Evolutionary conservation across 192 early-diverging fungal species (phyloP).

Genomic region (Umbelopsis ramanniana): DNA sequence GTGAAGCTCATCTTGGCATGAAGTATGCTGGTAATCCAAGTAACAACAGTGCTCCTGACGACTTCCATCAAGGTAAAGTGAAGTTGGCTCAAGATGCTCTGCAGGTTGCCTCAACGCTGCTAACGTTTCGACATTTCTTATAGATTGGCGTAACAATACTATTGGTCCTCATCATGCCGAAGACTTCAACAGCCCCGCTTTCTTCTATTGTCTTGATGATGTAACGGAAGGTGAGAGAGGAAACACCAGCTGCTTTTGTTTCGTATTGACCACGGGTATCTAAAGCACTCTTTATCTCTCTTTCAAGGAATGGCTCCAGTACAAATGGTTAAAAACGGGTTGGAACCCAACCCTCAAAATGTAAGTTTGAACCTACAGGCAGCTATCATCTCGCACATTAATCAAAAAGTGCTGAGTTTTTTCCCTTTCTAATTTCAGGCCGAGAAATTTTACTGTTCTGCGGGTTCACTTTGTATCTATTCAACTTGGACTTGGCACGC

Average conservation of each 20-base stretch:
- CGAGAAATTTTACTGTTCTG: conserved; percentile 6
- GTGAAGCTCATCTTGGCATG: conserved; percentile 16
- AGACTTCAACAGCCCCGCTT: conserved; percentile 10
- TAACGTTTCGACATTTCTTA: not conserved
- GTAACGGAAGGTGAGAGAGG: not conserved
- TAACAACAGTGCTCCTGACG: conserved; percentile 12
- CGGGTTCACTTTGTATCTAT: conserved; percentile 8
- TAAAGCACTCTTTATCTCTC: no score
- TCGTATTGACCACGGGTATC: no score
- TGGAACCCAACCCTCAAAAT: conserved; percentile 19
- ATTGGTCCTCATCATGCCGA: conserved; percentile 3
- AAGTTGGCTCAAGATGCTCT: no score
- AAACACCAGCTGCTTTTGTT: no score
- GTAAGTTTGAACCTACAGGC: not conserved
- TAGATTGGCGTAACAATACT: conserved; percentile 9
- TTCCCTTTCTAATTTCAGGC: not conserved
- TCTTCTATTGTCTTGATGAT: conserved; percentile 22
- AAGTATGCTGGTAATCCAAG: conserved; percentile 21
- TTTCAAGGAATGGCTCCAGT: conserved; percentile 7
- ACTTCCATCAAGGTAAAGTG: conserved; percentile 5
- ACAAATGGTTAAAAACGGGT: conserved; percentile 12
- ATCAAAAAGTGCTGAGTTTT: no score
- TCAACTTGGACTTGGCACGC: conserved; percentile 22
- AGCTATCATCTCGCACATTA: no score
- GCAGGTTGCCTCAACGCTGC: not conserved